Base-by-base conservation (phyloP, 257 asterid species). In the Ballota nigra region DNA sequence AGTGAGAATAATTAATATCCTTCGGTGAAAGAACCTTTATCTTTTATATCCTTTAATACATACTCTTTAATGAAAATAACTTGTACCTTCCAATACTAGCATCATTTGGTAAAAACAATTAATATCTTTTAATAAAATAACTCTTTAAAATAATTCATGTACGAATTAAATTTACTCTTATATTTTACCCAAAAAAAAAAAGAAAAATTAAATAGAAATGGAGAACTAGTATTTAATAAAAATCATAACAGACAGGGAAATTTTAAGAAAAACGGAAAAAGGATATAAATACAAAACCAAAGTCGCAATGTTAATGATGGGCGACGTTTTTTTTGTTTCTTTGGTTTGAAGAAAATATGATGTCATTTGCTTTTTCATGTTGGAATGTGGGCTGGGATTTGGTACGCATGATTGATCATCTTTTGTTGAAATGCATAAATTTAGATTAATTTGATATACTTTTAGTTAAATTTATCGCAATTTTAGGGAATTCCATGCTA, bases 261-360 rank as follows among this genome's bases (percentile, higher is more conserved):
- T 2, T 1, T 3, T 12, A 20, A 26, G 9, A 15, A 36, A 68
- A 52, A 7, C 2, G 47, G 40, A 2, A 56, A 55, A 63, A 57
- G 8, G 15, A n/a, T 8, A 64, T n/a, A 62, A 34, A 49, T 40
- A 64, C 11, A 24, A 15, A 68, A 71, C 57, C 56, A 69, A 71
- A 59, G 80, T 80, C 77, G 65, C 77, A 74, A 68, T 49, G 67
- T 72, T 47, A 69, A 86, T 79, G 84, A 82, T 82, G 84, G 81
- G 61, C 61, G 77, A 52, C 34, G 29, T 56, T 77, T 34, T 69
- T 33, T 60, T 72, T 63, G 85, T 82, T 71, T 75, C 90, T 87
- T 88, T 87, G 82, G 24, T 75, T 73, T 78, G 80, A 87, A 87
- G 90, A 76, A 84, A 84, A 80, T 41, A 83, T 86, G 87, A 85